Conservation (phyloP, 1,139 yeast genomes). For the Protomyces gravidus region DNA sequence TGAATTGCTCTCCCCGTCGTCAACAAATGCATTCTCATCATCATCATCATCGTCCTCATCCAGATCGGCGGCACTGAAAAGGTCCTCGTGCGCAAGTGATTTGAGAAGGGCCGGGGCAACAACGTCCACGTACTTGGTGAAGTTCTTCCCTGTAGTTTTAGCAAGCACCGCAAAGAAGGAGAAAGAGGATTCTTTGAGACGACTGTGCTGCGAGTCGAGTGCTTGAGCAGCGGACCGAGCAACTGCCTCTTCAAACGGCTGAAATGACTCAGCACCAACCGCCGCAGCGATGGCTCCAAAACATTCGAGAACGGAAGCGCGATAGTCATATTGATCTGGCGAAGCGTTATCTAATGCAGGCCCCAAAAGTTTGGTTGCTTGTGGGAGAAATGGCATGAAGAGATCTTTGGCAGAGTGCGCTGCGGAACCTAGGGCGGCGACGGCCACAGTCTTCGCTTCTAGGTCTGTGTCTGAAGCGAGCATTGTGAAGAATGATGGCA, state of each 20-base stretch:
- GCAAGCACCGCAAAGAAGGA: constrained; percentile 95
- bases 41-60: constrained; percentile 38
- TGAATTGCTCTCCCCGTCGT: constrained; percentile 34
- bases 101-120: constrained; percentile 79
- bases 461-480: constrained; percentile 41
- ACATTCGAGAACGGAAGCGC: constrained; percentile 86
- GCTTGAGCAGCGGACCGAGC: constrained; percentile 84
- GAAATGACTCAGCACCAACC: constrained; percentile 84
- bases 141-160: constrained; percentile 85
- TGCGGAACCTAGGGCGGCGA: constrained; percentile 93
- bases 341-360: constrained; percentile 54
- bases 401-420: constrained; percentile 92
- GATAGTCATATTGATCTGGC: constrained; percentile 41
- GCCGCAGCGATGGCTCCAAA: constrained; percentile 95
- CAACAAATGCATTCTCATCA: constrained; percentile 35
- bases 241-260: constrained; percentile 79
- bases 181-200: constrained; percentile 91
- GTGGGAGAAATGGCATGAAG: constrained; percentile 78
- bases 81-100: constrained; percentile 68
- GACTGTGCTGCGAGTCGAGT: constrained; percentile 68
- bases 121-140: constrained; percentile 76
- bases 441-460: constrained; percentile 52
- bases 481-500: constrained; percentile 83
- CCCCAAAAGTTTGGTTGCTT: constrained; percentile 73
- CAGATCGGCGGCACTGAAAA: constrained; percentile 28